Base-by-base conservation (phyloP, 2,329 filamentous ascomycete species). In the Penicillium sclerotigenum region DNA sequence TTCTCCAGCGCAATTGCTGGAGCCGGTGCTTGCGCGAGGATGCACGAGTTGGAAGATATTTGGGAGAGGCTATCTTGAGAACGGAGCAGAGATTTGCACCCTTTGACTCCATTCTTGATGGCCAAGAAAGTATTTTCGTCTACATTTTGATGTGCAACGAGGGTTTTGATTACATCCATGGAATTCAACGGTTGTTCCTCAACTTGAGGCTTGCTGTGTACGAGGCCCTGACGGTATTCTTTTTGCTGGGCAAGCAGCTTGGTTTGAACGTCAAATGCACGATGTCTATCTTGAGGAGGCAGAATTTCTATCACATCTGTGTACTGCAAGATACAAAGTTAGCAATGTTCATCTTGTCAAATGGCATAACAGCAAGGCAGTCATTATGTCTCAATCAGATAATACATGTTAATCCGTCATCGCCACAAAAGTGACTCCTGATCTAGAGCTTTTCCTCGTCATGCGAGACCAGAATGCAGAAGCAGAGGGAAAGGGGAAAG, bases 381-480 rank as follows among this genome's bases (percentile, higher is more conserved):
- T 52, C 42, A 43, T 60, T 67, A n/a, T n/a, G 63, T 79, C 77
- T 74, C 72, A 67, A 47, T 80, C 79, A 79, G 77, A 73, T 78
- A 78, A 81, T 79, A 80, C 73, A 80, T 80, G 76, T 73, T 75
- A 83, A 74, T 88, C 85, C 79, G 81, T 89, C 87, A 83, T 75
- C 70, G 79, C 78, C 80, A 78, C 79, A 74, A 61, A 67, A 61
- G 81, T 78, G 83, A 81, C 86, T 90, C 82, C 81, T 87, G 87
- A 89, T 90, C 88, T 90, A 90, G 88, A 91, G 88, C 88, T 90
- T 76, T 73, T 77, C 72, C 6, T 81, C 80, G 73, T 81, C 78
- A 80, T 76, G 60, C 68, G 71, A 74, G 68, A 71, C 65, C 60
- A 47, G 41, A 47, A 52, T 49, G 41, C 48, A 33, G 43, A 24